A percentile compares a stretch with the other conserved stretches of the same genome.
phyloP scores from a whole-genome alignment of 345 rosid genomes.

The Dipteronia dyeriana region DNA sequence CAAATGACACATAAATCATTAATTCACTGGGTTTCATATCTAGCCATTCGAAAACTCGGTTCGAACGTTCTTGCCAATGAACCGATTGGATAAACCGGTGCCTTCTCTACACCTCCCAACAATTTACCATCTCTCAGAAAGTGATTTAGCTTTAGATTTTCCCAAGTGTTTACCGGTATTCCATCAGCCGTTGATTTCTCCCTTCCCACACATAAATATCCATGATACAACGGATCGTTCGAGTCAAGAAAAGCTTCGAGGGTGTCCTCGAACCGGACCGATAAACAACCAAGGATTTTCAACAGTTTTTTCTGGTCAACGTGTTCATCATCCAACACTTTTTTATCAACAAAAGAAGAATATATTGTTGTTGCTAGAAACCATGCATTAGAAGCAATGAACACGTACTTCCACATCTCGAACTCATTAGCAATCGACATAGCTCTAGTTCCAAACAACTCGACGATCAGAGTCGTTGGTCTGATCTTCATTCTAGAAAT shows the following conservation, averaged over 20 bases:
- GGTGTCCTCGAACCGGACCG: constrained; percentile 45
- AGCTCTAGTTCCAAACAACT: constrained; percentile 49
- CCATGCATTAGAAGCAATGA: constrained; percentile 50
- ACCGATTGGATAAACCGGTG: constrained; percentile 39
- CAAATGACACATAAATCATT: constrained; percentile 46
- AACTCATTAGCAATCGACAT: constrained; percentile 48
- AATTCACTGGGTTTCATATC: constrained; percentile 42
- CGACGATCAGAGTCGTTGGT: constrained; percentile 49
- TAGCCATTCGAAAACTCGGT: constrained; percentile 35
- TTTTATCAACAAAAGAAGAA: constrained; percentile 35
- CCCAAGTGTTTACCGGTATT: constrained; percentile 56
- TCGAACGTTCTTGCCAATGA: constrained; percentile 21
- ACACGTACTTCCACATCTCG: constrained; percentile 46
- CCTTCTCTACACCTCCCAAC: constrained; percentile 28
- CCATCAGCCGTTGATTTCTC: constrained; percentile 48
- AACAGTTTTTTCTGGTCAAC: constrained; percentile 25
- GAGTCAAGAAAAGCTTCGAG: constrained; percentile 35
- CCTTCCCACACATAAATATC: constrained; percentile 20
- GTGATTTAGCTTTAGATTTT: constrained; percentile 40
- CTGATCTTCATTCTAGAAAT: constrained; percentile 23
- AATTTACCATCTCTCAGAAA: constrained; percentile 13
- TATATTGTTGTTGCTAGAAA: constrained; percentile 46
- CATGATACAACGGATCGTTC: constrained; percentile 22
- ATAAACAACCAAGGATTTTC: constrained; percentile 51
- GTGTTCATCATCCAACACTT: constrained; percentile 29